Percentiles rank a stretch among this genome's conserved stretches.
phyloP scores from a whole-genome alignment of 208 protist genomes.

The Strigomonas galati region DNA sequence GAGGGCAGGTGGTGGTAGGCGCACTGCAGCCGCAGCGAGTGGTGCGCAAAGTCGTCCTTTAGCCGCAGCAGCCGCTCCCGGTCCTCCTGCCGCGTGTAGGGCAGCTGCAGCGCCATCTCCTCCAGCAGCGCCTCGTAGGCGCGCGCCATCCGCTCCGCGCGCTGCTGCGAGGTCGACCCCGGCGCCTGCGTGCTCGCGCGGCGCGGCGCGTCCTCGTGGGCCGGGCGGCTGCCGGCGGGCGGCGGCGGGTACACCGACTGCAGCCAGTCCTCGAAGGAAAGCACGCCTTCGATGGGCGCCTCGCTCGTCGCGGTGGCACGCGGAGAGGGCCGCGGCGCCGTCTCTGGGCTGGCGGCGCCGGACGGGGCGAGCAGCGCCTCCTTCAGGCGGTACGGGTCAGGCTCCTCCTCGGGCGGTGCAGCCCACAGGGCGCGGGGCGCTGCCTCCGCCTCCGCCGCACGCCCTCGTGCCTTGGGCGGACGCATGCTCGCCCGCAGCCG shows the following conservation, averaged over 20 bases:
- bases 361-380: too few relatives aligned
- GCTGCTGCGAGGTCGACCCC: background rate
- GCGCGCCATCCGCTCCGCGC: background rate
- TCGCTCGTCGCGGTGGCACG: too few relatives aligned
- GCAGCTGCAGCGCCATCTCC: background rate
- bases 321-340: too few relatives aligned
- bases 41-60: background rate
- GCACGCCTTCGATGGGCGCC: background rate
- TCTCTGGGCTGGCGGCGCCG: too few relatives aligned
- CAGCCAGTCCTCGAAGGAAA: background rate
- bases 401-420: too few relatives aligned
- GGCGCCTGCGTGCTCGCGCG: background rate
- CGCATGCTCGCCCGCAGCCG: too few relatives aligned
- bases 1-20: background rate
- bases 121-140: background rate
- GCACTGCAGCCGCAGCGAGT: constrained; percentile 1
- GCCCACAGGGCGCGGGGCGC: too few relatives aligned
- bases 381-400: too few relatives aligned
- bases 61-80: background rate
- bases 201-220: background rate
- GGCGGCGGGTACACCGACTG: too few relatives aligned
- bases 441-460: too few relatives aligned
- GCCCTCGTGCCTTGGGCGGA: too few relatives aligned
- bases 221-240: background rate
- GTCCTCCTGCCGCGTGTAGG: background rate